Evolutionary conservation across 129 eudicot genomes (phyloP).

Genomic region (Helianthus annuus): HanXRQr2.0-SUNRISE NC_035442.2:67476913-67477412

Average conservation of each 20-base stretch:
- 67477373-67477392: slow-evolving; percentile 27
- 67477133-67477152: not conserved
- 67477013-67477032: not conserved
- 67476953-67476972: not conserved
- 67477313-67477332: not conserved
- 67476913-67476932: not conserved
- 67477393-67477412: slow-evolving; percentile 83
- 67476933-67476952: not conserved
- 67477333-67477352: not conserved
- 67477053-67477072: not conserved
- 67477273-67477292: slow-evolving; percentile 84
- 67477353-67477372: not conserved
- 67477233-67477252: slow-evolving; percentile 81
- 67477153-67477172: not conserved
- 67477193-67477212: slow-evolving; percentile 86
- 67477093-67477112: not conserved
- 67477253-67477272: slow-evolving; percentile 87
- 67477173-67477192: slow-evolving; percentile 51
- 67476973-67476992: not conserved
- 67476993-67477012: not conserved
- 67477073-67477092: too few species aligned
- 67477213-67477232: slow-evolving; percentile 55
- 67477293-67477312: slow-evolving; percentile 8
- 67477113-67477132: not conserved
- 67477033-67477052: not conserved